A percentile compares a stretch with the other conserved stretches of the same genome.
Evolutionary conservation across 805 yeast species (phyloP).

Genomic region (Candida ficus): DNA sequence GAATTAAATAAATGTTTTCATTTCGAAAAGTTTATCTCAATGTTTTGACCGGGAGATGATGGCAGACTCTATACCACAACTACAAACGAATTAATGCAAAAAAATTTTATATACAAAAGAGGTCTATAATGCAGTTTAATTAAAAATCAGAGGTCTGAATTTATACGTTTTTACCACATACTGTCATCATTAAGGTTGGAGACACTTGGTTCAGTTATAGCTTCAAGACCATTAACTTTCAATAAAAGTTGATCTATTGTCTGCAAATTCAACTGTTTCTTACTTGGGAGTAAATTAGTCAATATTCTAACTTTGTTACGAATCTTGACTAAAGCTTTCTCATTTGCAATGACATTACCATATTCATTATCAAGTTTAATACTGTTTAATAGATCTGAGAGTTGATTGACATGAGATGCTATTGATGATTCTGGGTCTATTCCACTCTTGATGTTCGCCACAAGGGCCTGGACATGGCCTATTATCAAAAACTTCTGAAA

Average conservation of each 20-base stretch:
- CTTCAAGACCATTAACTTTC: slow-evolving; percentile 16
- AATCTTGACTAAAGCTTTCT: slow-evolving; percentile 45
- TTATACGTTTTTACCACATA: slow-evolving; percentile 17
- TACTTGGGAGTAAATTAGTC: slow-evolving; percentile 28
- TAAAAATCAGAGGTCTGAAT: background rate
- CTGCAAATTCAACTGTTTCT: slow-evolving; percentile 12
- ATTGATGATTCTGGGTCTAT: slow-evolving; percentile 8
- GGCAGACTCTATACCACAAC: background rate
- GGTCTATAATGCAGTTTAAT: too few species aligned
- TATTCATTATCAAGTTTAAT: slow-evolving; percentile 44
- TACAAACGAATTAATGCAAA: too few species aligned
- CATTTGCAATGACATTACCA: slow-evolving; percentile 50
- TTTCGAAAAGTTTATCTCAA: background rate
- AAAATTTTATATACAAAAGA: too few species aligned
- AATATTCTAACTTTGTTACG: slow-evolving; percentile 58
- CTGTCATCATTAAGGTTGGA: slow-evolving; percentile 22
- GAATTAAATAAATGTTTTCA: too few species aligned
- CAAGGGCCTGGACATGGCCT: slow-evolving; percentile 41
- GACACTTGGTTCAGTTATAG: slow-evolving; percentile 15
- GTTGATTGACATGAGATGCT: slow-evolving; percentile 22
- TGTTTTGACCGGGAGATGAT: background rate
- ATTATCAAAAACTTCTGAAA: slow-evolving; percentile 63
- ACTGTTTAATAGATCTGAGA: slow-evolving; percentile 26
- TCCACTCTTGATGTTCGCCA: slow-evolving; percentile 30
- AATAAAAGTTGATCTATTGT: slow-evolving; percentile 12